phyloP scores from a whole-genome alignment of 106 monocot species.

The Dioscorea zingiberensis region DNA sequence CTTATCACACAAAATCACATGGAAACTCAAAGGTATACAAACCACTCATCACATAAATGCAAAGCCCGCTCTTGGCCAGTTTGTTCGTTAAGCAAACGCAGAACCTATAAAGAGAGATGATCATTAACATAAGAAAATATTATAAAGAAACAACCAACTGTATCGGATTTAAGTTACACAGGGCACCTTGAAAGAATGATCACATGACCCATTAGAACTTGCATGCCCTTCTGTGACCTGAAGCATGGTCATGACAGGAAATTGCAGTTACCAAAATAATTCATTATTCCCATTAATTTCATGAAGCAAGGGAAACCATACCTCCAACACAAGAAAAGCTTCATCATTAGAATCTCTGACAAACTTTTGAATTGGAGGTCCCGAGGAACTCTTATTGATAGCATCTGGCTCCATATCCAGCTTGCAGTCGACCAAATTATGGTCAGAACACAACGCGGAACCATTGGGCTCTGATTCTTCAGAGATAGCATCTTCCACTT shows the following conservation, averaged over 20 bases:
- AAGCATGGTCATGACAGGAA: background rate
- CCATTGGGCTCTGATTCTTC: slow-evolving; percentile 37
- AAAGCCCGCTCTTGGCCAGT: slow-evolving; percentile 56
- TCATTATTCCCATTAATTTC: no score
- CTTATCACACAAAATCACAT: no score
- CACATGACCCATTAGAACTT: slow-evolving; percentile 19
- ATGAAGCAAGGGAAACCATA: slow-evolving; percentile 12
- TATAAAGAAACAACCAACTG: background rate
- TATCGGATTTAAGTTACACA: background rate
- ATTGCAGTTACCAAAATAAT: no score
- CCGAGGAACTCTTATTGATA: background rate
- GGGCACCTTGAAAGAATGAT: slow-evolving; percentile 60
- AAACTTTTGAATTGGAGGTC: slow-evolving; percentile 11
- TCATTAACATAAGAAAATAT: background rate
- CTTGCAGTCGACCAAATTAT: background rate
- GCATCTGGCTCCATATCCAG: background rate
- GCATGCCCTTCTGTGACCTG: slow-evolving; percentile 85
- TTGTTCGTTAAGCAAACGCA: slow-evolving; percentile 79
- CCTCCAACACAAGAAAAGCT: slow-evolving; percentile 88
- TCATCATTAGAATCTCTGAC: slow-evolving; percentile 16
- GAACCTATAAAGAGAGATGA: slow-evolving; percentile 39
- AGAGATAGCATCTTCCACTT: slow-evolving; percentile 88
- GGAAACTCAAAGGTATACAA: slow-evolving; percentile 6
- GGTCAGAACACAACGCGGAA: background rate
- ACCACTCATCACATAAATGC: slow-evolving; percentile 92